Percentiles rank a stretch among this genome's conserved stretches.
Evolutionary conservation across 2,329 filamentous ascomycete species (phyloP).

Genomic region (Botrytis hyacinthi): DNA sequence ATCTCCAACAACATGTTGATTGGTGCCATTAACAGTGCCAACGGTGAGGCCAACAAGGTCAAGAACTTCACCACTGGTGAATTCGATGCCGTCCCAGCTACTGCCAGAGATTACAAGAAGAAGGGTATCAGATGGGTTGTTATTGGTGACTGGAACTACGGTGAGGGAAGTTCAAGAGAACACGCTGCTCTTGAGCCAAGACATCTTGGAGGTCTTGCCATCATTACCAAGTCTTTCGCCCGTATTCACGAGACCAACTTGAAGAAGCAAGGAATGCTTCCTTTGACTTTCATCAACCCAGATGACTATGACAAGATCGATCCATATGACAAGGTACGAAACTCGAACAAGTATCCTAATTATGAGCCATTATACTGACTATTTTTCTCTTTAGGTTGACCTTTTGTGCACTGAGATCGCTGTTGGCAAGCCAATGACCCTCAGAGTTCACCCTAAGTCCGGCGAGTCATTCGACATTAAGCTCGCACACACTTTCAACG

Average conservation of each 20-base stretch:
- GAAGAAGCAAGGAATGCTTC: conserved; percentile 99
- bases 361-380: neutral
- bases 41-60: conserved; percentile 96
- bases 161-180: conserved; percentile 95
- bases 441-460: conserved; percentile 88
- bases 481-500: conserved; percentile 96
- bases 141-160: conserved; percentile 99
- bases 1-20: conserved; percentile 99
- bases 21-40: conserved; percentile 92
- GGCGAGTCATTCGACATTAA: conserved; percentile 77
- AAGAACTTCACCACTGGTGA: conserved; percentile 84
- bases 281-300: conserved; percentile 89
- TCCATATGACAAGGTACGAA: conserved; percentile 71
- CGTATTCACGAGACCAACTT: conserved; percentile 99
- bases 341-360: neutral
- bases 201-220: conserved; percentile 93
- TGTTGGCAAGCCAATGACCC: conserved; percentile 88
- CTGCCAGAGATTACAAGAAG: conserved; percentile 97
- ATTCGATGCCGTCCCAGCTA: conserved; percentile 84
- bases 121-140: conserved; percentile 97
- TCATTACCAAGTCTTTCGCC: conserved; percentile 93
- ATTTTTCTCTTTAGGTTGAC: conserved; percentile 55
- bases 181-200: conserved; percentile 97
- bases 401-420: conserved; percentile 84
- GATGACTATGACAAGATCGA: conserved; percentile 98